These are phyloP conservation scores for Pittosporum tobira DNA, from an alignment of 129 eudicot genomes.

Conservation along the genomic window DNA sequence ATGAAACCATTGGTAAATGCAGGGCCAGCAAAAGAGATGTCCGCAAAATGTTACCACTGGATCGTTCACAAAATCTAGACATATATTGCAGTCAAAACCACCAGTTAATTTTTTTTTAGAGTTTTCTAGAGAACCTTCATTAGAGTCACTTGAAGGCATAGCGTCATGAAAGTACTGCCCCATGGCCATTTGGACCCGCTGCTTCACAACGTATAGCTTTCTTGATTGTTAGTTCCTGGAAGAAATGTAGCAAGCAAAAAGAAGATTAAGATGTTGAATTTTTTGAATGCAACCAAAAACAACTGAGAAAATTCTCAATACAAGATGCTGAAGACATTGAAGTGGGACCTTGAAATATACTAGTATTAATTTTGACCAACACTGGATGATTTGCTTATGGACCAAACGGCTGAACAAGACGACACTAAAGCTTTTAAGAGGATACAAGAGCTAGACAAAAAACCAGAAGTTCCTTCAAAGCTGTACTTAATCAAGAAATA, in stretches of 20 bases:
- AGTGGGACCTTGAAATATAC: too few species aligned
- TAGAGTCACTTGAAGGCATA: slow-evolving; percentile 11
- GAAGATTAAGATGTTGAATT: background rate
- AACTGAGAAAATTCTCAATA: background rate
- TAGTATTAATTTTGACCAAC: too few species aligned
- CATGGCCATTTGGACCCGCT: slow-evolving; percentile 22
- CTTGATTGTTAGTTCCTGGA: background rate
- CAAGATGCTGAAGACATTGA: too few species aligned
- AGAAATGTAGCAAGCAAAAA: background rate
- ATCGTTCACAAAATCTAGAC: slow-evolving; percentile 64
- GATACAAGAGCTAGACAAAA: too few species aligned
- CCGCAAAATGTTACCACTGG: slow-evolving; percentile 91
- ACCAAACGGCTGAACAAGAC: too few species aligned
- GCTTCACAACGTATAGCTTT: background rate
- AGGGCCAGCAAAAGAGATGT: slow-evolving; percentile 93
- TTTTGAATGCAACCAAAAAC: background rate
- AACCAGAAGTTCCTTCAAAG: too few species aligned
- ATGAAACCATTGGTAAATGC: slow-evolving; percentile 81
- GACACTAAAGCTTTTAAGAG: too few species aligned
- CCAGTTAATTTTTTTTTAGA: slow-evolving; percentile 31
- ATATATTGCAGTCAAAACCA: slow-evolving; percentile 76
- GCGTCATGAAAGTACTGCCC: slow-evolving; percentile 38
- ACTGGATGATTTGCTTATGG: too few species aligned
- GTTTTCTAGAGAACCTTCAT: slow-evolving; percentile 29
- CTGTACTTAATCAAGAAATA: too few species aligned